These are phyloP conservation scores for Cyclanthera cordifolia DNA, from an alignment of 306 rosid species.

Conservation along the genomic window DNA sequence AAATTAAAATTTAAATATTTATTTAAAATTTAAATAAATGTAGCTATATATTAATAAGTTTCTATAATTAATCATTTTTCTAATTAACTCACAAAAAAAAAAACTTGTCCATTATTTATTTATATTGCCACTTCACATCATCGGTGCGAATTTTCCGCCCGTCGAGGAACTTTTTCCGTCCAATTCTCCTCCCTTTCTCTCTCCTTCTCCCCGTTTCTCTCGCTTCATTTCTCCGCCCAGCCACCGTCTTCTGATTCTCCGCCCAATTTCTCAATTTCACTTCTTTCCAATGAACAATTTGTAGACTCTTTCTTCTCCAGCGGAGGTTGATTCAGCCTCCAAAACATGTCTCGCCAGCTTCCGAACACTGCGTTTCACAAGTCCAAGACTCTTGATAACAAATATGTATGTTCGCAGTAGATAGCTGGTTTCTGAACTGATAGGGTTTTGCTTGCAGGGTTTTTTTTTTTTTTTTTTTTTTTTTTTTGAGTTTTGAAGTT, in stretches of 20 bases:
- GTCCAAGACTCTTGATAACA: conserved; percentile 94
- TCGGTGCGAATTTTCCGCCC: not conserved
- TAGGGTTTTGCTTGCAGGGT: not conserved
- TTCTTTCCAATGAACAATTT: not conserved
- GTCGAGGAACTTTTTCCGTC: conserved; percentile 2
- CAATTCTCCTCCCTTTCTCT: not conserved
- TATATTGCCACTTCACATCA: conserved; percentile 11
- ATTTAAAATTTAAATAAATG: too few species aligned
- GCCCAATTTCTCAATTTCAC: not conserved
- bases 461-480: not conserved
- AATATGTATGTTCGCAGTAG: conserved; percentile 44
- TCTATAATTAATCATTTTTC: too few species aligned
- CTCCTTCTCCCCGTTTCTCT: not conserved
- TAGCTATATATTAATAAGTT: too few species aligned
- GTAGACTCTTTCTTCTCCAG: not conserved
- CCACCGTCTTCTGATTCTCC: not conserved
- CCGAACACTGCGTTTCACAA: conserved; percentile 63
- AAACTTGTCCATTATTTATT: too few species aligned
- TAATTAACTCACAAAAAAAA: too few species aligned
- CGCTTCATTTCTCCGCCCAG: not conserved
- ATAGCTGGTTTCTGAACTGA: not conserved
- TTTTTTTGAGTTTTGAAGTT: not conserved
- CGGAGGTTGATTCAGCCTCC: conserved; percentile 12
- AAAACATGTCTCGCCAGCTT: conserved; percentile 63
- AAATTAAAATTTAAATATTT: too few species aligned